Conservation (phyloP, 495 filamentous ascomycete genomes). For the Coniosporium apollinis region DNA sequence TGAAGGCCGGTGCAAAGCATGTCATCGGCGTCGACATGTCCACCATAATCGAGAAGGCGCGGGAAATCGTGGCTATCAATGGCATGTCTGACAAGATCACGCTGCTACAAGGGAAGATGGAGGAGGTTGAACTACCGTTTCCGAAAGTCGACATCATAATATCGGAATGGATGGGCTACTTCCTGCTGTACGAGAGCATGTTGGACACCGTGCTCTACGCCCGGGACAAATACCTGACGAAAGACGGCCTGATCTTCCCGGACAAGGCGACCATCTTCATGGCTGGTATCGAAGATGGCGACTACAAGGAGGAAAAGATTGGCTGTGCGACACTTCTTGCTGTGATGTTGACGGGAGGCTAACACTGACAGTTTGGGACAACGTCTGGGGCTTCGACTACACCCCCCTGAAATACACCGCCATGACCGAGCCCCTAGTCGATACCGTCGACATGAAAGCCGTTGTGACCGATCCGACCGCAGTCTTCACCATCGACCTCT, state of each 20-base stretch:
- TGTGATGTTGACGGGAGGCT: conserved; percentile 7
- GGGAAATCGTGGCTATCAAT: conserved; percentile 76
- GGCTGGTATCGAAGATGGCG: conserved; percentile 71
- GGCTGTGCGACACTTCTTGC: conserved; percentile 39
- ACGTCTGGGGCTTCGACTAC: conserved; percentile 97
- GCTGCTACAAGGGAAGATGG: conserved; percentile 86
- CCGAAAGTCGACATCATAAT: conserved; percentile 94
- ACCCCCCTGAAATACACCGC: conserved; percentile 66
- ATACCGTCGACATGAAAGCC: conserved; percentile 61
- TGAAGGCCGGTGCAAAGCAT: conserved; percentile 78
- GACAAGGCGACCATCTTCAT: conserved; percentile 82
- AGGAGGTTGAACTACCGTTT: conserved; percentile 81
- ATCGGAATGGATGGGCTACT: conserved; percentile 99
- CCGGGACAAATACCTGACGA: conserved; percentile 72
- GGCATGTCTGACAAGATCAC: conserved; percentile 73
- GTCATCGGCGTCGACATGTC: conserved; percentile 97
- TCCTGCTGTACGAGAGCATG: conserved; percentile 97
- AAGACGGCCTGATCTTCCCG: conserved; percentile 77
- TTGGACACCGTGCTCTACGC: conserved; percentile 90
- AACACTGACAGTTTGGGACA: conserved; percentile 63
- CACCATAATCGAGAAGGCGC: conserved; percentile 88
- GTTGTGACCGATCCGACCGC: conserved; percentile 63
- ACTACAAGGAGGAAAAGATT: conserved; percentile 83
- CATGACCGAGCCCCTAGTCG: conserved; percentile 69
- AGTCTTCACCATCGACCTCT: conserved; percentile 68